phyloP scores from a whole-genome alignment of 768 basidiomycete species.

The Lyophyllum semitale region DNA sequence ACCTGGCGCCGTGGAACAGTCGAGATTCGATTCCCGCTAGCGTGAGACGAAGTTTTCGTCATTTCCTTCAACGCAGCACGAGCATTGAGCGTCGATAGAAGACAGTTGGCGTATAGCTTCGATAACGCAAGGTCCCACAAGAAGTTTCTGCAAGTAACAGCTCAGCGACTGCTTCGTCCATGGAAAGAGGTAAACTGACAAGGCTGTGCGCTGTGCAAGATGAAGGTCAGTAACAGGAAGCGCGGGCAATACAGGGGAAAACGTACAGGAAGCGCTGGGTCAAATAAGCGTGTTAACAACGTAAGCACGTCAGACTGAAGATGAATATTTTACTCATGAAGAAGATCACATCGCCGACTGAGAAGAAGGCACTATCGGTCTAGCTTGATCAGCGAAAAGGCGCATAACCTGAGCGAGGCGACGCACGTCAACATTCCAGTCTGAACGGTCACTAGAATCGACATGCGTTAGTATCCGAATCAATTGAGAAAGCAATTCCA shows the following conservation, averaged over 20 bases:
- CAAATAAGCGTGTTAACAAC: not conserved
- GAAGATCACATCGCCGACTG: slow-evolving; percentile 45
- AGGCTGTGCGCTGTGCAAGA: slow-evolving; percentile 38
- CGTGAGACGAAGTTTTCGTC: slow-evolving; percentile 23
- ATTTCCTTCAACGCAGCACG: slow-evolving; percentile 34
- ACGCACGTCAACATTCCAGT: slow-evolving; percentile 42
- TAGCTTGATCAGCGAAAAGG: not conserved
- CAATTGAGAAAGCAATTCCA: not conserved
- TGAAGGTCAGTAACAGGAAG: not conserved
- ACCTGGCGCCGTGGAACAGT: slow-evolving; percentile 18
- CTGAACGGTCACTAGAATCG: slow-evolving; percentile 39
- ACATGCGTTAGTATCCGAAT: not conserved
- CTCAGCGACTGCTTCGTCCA: not conserved
- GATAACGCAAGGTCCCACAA: slow-evolving; percentile 49
- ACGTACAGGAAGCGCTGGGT: slow-evolving; percentile 37
- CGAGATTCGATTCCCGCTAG: slow-evolving; percentile 24
- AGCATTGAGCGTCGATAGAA: slow-evolving; percentile 51
- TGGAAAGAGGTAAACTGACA: slow-evolving; percentile 30
- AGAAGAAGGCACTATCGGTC: slow-evolving; percentile 37
- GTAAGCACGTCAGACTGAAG: not conserved
- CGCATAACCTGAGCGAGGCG: not conserved
- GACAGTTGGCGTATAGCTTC: slow-evolving; percentile 50
- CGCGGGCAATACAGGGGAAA: not conserved
- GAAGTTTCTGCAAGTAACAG: slow-evolving; percentile 38
- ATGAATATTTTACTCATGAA: slow-evolving; percentile 39